Evolutionary conservation across 2,329 filamentous ascomycete species (phyloP), one percentile per base, ranked within the genome.

Genomic region (Dactylellina sp.): DNA sequence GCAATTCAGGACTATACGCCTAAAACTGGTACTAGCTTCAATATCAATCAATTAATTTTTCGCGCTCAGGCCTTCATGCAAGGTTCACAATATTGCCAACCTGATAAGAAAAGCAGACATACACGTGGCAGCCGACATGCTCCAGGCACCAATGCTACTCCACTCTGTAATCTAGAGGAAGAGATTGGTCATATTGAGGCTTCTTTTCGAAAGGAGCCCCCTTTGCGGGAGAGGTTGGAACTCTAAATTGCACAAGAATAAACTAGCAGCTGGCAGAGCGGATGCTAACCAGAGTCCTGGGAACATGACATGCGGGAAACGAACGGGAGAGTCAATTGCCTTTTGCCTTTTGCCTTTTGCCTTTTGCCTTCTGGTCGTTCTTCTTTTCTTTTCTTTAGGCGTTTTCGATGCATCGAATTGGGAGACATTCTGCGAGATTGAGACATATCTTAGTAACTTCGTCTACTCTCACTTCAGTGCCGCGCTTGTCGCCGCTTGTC

Each of bases 81-180:
- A 52, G 53, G 63, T 52, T 56, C 60, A 55, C 53, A 53, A 55
- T 56, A 64, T 46, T 64, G 50, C 49, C 49, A 53, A 46, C n/a
- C 18, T 37, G 47, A 49, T 63, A 50, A 56, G 52, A 35, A 44
- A 16, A 32, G 28, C 28, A 32, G 28, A 32, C 9, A 32, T 59
- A 63, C 66, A 71, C 66, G 66, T 71, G 66, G 66, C 66, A 71
- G 52, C 66, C 66, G 59, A 52, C n/a, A 28, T 32, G 47, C 18
- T 40, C 18, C 14, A 32, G 28, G 28, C 28, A 32, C 9, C 28
- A 42, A 14, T 20, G 16, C 37, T 14, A 14, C 2, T 57, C 40
- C 49, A 42, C 47, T 64, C 60, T 49, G 47, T 24, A 32, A 16
- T 62, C 37, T 28, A 46, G 39, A 55, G 49, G 60, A 62, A n/a